These are phyloP conservation scores for Candida orba DNA, from an alignment of 805 yeast genomes.

Conservation along the genomic window DNA sequence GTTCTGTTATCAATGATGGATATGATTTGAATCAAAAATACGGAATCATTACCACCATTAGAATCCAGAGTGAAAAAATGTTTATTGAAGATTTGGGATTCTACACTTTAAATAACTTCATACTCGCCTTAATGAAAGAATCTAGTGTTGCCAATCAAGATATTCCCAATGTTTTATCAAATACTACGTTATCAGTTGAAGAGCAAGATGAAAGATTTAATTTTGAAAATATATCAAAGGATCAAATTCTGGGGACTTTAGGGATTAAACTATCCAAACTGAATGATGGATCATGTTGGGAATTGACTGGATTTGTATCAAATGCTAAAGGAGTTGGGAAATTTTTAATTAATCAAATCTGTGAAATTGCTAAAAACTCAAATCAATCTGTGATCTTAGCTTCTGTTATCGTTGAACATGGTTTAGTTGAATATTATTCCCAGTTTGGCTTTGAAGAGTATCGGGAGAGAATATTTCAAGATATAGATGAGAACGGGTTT, in stretches of 20 bases:
- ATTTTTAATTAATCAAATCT: conserved; percentile 6
- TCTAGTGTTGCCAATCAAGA: background rate
- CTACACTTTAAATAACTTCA: conserved; percentile 11
- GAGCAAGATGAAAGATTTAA: background rate
- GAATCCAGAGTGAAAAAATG: conserved; percentile 13
- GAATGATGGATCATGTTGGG: conserved; percentile 1
- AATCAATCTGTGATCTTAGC: conserved; percentile 5
- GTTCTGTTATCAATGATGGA: conserved; percentile 14
- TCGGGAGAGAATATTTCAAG: conserved; percentile 6
- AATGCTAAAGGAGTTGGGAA: conserved; percentile 16
- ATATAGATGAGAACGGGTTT: conserved; percentile 14
- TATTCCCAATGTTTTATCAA: too few species aligned
- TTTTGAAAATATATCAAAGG: background rate
- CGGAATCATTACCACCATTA: conserved; percentile 13
- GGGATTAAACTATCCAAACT: background rate
- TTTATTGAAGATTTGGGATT: conserved; percentile 18
- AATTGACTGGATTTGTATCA: conserved; percentile 19
- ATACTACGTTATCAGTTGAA: background rate
- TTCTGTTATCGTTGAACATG: conserved; percentile 18
- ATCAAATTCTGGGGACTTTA: conserved; percentile 1
- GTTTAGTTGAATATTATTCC: conserved; percentile 9
- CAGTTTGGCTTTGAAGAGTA: conserved; percentile 16
- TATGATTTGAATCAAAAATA: conserved; percentile 14
- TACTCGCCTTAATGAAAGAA: conserved; percentile 9
- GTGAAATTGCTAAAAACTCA: background rate